These are phyloP conservation scores for Syzygium malaccense DNA, from an alignment of 441 rosid species.

Conservation along the genomic window DNA sequence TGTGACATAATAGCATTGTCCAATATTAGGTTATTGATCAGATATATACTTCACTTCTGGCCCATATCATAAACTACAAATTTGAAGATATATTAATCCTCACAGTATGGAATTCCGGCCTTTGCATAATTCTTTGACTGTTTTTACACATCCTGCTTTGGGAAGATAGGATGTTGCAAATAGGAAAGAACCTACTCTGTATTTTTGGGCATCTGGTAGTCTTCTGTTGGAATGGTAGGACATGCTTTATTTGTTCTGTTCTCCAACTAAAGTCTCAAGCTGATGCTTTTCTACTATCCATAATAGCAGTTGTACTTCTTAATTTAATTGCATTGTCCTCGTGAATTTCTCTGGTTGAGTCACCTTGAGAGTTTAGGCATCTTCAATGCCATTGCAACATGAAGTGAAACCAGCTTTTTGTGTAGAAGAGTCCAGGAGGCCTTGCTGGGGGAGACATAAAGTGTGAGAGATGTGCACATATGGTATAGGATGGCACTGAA, in stretches of 20 bases:
- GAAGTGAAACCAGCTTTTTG: not conserved
- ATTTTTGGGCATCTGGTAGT: not conserved
- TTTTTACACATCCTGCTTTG: not conserved
- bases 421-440: not conserved
- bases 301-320: not conserved
- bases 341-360: too few relatives aligned
- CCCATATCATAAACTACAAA: constrained; percentile 88
- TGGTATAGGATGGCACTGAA: not conserved
- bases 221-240: not conserved
- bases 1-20: not conserved
- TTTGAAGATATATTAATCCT: constrained; percentile 73
- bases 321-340: not conserved
- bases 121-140: not conserved
- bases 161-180: not conserved
- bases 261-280: not conserved
- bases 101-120: constrained; percentile 53
- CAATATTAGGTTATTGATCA: constrained; percentile 3
- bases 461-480: not conserved
- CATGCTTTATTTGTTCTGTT: not conserved
- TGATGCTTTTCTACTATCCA: not conserved
- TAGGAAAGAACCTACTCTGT: not conserved
- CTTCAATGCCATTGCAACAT: too few relatives aligned
- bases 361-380: too few relatives aligned
- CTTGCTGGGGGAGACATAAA: not conserved
- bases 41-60: constrained; percentile 31